phyloP scores from a whole-genome alignment of 805 yeast species.

The Yarrowia sp. region DNA sequence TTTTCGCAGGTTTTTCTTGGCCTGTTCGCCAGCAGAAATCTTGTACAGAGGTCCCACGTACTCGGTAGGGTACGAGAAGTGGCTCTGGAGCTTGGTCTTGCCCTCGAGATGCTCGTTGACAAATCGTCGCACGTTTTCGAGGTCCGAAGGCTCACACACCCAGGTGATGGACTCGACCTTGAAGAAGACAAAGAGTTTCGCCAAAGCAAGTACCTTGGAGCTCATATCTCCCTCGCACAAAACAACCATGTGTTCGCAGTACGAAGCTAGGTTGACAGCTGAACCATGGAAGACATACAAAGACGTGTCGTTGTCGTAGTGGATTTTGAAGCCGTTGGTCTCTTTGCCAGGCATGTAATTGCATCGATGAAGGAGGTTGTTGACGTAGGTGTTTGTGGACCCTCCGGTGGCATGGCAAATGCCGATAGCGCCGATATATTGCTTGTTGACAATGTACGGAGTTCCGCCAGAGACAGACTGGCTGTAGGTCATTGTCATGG shows the following conservation, averaged over 20 bases:
- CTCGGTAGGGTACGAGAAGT: conserved; percentile 14
- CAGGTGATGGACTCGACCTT: conserved; percentile 23
- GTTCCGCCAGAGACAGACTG: conserved; percentile 15
- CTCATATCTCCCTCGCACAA: conserved; percentile 14
- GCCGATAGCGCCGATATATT: neutral
- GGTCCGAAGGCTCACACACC: conserved; percentile 7
- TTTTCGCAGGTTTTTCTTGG: conserved; percentile 11
- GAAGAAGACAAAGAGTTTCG: conserved; percentile 16
- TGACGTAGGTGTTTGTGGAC: conserved; percentile 4
- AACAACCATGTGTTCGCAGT: conserved; percentile 19
- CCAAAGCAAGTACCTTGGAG: neutral
- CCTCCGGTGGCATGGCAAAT: conserved; percentile 20
- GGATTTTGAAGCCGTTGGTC: conserved; percentile 13
- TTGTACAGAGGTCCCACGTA: conserved; percentile 19
- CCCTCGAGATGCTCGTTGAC: conserved; percentile 1
- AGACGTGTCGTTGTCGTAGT: conserved; percentile 18
- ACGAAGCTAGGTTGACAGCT: conserved; percentile 10
- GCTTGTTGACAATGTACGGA: conserved; percentile 21
- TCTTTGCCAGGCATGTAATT: conserved; percentile 16
- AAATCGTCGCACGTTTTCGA: neutral
- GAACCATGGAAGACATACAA: conserved; percentile 20
- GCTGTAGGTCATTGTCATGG: conserved; percentile 22
- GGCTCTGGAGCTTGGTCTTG: conserved; percentile 11
- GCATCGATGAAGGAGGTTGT: conserved; percentile 18
- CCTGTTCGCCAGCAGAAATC: neutral